phyloP scores from a whole-genome alignment of 768 basidiomycete genomes.

The Pleurotus eryngii region DNA sequence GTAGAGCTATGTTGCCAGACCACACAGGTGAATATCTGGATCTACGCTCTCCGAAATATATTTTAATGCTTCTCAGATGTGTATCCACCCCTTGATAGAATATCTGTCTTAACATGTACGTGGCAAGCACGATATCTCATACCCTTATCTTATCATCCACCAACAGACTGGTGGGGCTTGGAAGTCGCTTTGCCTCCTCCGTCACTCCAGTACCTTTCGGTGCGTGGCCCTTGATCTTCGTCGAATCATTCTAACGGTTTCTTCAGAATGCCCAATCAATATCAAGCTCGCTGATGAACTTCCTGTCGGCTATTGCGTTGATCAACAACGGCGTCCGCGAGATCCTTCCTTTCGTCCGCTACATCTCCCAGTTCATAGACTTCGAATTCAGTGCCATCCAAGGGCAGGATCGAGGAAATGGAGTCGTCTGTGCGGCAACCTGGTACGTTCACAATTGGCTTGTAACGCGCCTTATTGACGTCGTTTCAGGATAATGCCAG shows the following conservation, averaged over 20 bases:
- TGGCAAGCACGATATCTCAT: constrained; percentile 5
- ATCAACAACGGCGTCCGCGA: constrained; percentile 76
- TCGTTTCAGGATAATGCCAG: constrained; percentile 65
- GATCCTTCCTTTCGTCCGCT: constrained; percentile 80
- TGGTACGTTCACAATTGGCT: constrained; percentile 46
- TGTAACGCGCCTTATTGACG: not conserved
- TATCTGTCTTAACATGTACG: constrained; percentile 79
- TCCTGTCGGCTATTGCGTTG: constrained; percentile 69
- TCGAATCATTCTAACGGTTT: not conserved
- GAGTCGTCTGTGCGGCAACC: constrained; percentile 88
- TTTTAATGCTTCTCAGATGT: constrained; percentile 36
- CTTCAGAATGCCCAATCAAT: constrained; percentile 59
- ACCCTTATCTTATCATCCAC: constrained; percentile 3
- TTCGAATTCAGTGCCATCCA: constrained; percentile 69
- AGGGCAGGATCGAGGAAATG: constrained; percentile 61
- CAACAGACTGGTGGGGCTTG: constrained; percentile 86
- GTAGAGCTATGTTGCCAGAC: constrained; percentile 58
- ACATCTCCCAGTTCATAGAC: constrained; percentile 76
- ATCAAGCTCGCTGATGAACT: constrained; percentile 60
- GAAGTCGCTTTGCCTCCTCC: constrained; percentile 76
- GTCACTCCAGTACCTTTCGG: constrained; percentile 56
- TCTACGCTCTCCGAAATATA: not conserved
- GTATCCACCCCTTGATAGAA: constrained; percentile 71
- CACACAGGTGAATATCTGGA: constrained; percentile 46
- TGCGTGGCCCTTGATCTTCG: constrained; percentile 27